Conservation (phyloP, 1,284 basidiomycete genomes). For the Ceratobasidium sp. region DNA sequence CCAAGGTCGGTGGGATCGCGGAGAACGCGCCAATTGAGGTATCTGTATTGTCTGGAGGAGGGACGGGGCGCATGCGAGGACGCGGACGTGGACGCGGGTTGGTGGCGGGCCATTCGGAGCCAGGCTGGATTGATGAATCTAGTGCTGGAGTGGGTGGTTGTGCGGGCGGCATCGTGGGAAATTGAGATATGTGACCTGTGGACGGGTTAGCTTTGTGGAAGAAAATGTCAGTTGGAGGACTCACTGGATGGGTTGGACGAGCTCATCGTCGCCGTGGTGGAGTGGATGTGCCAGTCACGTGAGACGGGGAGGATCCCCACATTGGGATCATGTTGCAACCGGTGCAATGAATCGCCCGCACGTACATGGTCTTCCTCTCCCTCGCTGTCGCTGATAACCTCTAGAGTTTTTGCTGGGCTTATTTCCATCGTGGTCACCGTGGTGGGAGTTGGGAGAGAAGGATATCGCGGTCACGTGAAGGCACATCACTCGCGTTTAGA, state of each 20-base stretch:
- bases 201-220: neutral
- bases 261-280: slow-evolving; percentile 30
- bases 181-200: slow-evolving; percentile 40
- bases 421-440: slow-evolving; percentile 30
- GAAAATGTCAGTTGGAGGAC: neutral
- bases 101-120: slow-evolving; percentile 34
- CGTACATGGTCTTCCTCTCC: slow-evolving; percentile 28
- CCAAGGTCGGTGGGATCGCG: neutral
- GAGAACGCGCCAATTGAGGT: slow-evolving; percentile 36
- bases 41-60: slow-evolving; percentile 33
- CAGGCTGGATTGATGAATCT: slow-evolving; percentile 24
- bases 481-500: slow-evolving; percentile 1
- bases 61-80: slow-evolving; percentile 34
- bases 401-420: slow-evolving; percentile 35
- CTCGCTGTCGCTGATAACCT: slow-evolving; percentile 40
- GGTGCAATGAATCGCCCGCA: neutral
- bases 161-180: slow-evolving; percentile 7
- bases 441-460: slow-evolving; percentile 22
- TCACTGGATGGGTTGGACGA: slow-evolving; percentile 36
- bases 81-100: slow-evolving; percentile 33
- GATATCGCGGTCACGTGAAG: slow-evolving; percentile 42
- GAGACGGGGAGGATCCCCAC: slow-evolving; percentile 35
- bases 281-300: slow-evolving; percentile 24
- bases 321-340: slow-evolving; percentile 22
- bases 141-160: neutral